phyloP scores from a whole-genome alignment of 768 basidiomycete species.

The Boletus subcaerulescens region DNA sequence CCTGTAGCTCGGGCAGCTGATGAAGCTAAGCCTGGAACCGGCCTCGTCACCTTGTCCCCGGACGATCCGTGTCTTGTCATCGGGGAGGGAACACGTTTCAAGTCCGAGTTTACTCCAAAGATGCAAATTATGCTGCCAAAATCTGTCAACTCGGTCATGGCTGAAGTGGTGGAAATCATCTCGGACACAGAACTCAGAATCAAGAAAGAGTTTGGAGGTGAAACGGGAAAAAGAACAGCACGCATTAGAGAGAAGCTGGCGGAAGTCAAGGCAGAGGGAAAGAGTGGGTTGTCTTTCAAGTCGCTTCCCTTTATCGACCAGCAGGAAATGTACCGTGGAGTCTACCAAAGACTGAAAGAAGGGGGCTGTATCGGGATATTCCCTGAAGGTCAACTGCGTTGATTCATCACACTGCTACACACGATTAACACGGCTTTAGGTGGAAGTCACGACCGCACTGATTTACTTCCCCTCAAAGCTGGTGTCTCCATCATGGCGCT shows the following conservation, averaged over 20 bases:
- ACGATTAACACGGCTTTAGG: conserved; percentile 47
- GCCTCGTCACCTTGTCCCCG: conserved; percentile 64
- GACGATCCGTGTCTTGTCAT: conserved; percentile 79
- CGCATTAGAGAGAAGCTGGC: conserved; percentile 65
- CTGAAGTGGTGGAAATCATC: conserved; percentile 84
- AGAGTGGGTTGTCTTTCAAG: conserved; percentile 74
- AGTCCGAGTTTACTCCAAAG: conserved; percentile 63
- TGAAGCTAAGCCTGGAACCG: conserved; percentile 70
- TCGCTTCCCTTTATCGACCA: conserved; percentile 88
- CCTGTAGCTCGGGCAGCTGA: conserved; percentile 93
- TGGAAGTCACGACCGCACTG: conserved; percentile 96
- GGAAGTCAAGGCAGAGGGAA: conserved; percentile 54
- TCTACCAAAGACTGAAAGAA: conserved; percentile 81
- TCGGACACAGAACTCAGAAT: conserved; percentile 83
- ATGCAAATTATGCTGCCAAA: conserved; percentile 90
- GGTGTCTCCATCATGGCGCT: conserved; percentile 98
- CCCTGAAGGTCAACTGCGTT: conserved; percentile 76
- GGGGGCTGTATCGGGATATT: conserved; percentile 96
- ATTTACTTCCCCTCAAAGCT: conserved; percentile 94
- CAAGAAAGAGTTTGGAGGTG: conserved; percentile 85
- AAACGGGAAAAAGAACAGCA: conserved; percentile 68
- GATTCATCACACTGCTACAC: background rate
- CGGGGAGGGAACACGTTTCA: conserved; percentile 81
- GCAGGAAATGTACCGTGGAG: conserved; percentile 89
- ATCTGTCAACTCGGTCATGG: conserved; percentile 67